Base-by-base conservation (phyloP, 2,329 filamentous ascomycete species). In the Epichloe hybrida region DNA sequence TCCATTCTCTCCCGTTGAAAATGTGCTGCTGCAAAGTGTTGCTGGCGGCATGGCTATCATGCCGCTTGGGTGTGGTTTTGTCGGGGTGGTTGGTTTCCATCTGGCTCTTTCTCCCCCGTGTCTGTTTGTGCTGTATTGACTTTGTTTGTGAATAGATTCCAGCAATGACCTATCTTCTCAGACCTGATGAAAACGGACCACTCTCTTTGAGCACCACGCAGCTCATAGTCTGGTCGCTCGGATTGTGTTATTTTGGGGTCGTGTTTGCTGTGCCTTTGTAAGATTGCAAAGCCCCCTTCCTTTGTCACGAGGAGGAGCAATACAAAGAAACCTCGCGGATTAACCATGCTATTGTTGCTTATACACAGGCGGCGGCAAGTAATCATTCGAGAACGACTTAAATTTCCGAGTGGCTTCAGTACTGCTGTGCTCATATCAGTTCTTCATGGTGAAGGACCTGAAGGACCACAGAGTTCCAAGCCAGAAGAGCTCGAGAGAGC, bases 41-140 rank as follows among this genome's bases (percentile, higher is more conserved):
- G 91, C 93, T 1, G 91, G 93, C 11, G 87, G 87, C 15, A 94
- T 97, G 66, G 93, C 91, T 1, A 95, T 94, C 5, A 97, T 97
- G 88, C 93, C 93, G 0, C 71, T 98, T 11, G 91, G 91, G 1
- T 95, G 91, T 59, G 93, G 93, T 1, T 95, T 97, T 62, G 91
- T 97, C 17, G 91, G 91, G 5, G 90, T 97, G 8, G 72, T 79
- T 59, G 59, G 74, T 69, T n/a, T 8, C 23, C 5, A 39, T 46
- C 41, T 23, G 17, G 35, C 38, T 21, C 3, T 27, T 27, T 8
- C 35, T 11, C n/a, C 35, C 20, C 15, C 2, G 36, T 52, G 17
- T 36, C 35, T 23, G 36, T 15, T 39, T 27, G 42, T 45, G 39
- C 46, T 40, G 52, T 47, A 54, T 27, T 53, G 50, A 53, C 17